Evolutionary conservation across 306 rosid species (phyloP).

Genomic region (Arachis hypogaea): DNA sequence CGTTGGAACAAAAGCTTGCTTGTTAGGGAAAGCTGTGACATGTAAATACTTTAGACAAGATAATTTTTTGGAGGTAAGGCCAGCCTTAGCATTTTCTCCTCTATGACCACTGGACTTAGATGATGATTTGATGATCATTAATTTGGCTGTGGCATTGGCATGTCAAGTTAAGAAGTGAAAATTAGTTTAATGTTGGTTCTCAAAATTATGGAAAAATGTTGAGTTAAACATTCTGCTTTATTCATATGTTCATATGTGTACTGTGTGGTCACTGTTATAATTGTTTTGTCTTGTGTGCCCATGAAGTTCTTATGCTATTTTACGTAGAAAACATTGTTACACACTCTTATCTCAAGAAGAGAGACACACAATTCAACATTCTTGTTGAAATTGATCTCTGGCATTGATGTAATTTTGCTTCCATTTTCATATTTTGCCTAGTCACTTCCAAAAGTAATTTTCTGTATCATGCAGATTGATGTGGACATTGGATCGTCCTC

Average conservation of each 20-base stretch:
- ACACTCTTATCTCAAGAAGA: conserved; percentile 8
- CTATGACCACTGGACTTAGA: conserved; percentile 24
- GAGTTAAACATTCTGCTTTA: conserved; percentile 14
- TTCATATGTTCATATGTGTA: conserved; percentile 6
- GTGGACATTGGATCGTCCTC: conserved; percentile 98
- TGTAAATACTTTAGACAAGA: conserved; percentile 88
- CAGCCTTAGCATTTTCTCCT: conserved; percentile 14
- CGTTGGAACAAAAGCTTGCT: conserved; percentile 98
- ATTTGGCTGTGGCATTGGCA: conserved; percentile 11
- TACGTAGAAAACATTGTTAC: background rate
- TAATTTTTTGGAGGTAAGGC: conserved; percentile 86
- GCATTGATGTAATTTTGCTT: conserved; percentile 1
- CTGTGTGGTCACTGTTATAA: background rate
- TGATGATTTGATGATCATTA: conserved; percentile 13
- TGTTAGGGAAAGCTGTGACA: conserved; percentile 90
- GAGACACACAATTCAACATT: background rate
- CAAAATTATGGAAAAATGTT: background rate
- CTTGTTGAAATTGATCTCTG: conserved; percentile 35
- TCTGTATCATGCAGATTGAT: conserved; percentile 71
- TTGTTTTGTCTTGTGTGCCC: conserved; percentile 2
- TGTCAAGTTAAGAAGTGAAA: conserved; percentile 24
- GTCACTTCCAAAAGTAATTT: conserved; percentile 18
- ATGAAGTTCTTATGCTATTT: conserved; percentile 29
- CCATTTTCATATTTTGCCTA: conserved; percentile 15
- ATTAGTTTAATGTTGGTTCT: conserved; percentile 6